A percentile compares a stretch with the other conserved stretches of the same genome.
Conservation (phyloP, 2,329 filamentous ascomycete genomes). For the Aspergillus ochraceus region DNA sequence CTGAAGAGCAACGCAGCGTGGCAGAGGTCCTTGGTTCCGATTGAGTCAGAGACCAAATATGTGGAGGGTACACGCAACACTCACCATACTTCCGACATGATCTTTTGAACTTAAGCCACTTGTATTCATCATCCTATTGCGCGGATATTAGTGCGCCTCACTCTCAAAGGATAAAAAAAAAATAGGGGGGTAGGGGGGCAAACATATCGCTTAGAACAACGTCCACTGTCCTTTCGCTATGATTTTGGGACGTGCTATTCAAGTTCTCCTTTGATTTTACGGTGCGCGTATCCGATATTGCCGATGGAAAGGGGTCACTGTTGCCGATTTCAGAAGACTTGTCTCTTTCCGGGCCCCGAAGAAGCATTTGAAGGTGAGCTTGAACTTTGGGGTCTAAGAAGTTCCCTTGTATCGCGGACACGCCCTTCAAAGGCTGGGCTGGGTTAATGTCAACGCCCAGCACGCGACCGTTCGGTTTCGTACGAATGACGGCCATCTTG, state of each 20-base stretch:
- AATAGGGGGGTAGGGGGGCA: slow-evolving; percentile 69
- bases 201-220: slow-evolving; percentile 99
- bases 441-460: slow-evolving; percentile 94
- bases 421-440: slow-evolving; percentile 82
- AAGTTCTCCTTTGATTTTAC: not conserved
- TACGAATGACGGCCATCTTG: slow-evolving; percentile 78
- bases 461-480: slow-evolving; percentile 73
- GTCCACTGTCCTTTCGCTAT: slow-evolving; percentile 67
- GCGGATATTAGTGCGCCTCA: slow-evolving; percentile 85
- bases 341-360: slow-evolving; percentile 64
- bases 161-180: slow-evolving; percentile 57
- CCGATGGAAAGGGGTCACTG: not conserved
- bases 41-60: slow-evolving; percentile 8
- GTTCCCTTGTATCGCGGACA: slow-evolving; percentile 93
- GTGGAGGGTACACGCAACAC: slow-evolving; percentile 29
- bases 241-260: not conserved
- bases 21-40: slow-evolving; percentile 73
- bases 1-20: slow-evolving; percentile 80
- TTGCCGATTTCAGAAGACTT: slow-evolving; percentile 28
- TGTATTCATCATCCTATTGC: slow-evolving; percentile 99
- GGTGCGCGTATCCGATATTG: slow-evolving; percentile 1
- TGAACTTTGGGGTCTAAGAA: slow-evolving; percentile 78
- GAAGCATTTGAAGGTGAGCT: slow-evolving; percentile 72
- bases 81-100: slow-evolving; percentile 91
- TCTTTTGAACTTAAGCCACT: slow-evolving; percentile 84